These are phyloP conservation scores for Podaxis sp. DNA, from an alignment of 768 basidiomycete species.

Conservation along the genomic window DNA sequence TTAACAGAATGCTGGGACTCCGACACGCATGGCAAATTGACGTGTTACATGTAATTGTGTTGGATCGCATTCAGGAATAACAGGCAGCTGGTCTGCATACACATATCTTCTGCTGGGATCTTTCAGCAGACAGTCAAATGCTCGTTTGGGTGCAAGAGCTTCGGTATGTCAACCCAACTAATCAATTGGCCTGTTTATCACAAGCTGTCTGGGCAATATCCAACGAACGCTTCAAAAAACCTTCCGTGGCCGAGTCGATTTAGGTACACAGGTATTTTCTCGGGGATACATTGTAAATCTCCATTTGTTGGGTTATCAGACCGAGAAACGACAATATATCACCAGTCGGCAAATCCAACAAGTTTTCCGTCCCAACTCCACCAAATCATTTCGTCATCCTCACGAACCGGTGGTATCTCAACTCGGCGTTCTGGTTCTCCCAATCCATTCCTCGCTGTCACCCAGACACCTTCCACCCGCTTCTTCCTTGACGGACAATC, in stretches of 20 bases:
- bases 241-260: background rate
- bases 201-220: conserved; percentile 22
- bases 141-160: too few species aligned
- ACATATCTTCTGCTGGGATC: too few species aligned
- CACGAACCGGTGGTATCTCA: background rate
- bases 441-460: conserved; percentile 26
- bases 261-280: background rate
- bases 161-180: too few species aligned
- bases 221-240: background rate
- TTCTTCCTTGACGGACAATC: conserved; percentile 14
- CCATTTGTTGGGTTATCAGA: background rate
- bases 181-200: too few species aligned
- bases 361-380: conserved; percentile 60
- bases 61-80: too few species aligned
- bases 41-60: too few species aligned
- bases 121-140: too few species aligned
- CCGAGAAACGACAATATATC: conserved; percentile 1
- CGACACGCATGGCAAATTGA: too few species aligned
- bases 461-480: conserved; percentile 46
- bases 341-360: conserved; percentile 50
- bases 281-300: background rate
- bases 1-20: too few species aligned
- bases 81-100: too few species aligned
- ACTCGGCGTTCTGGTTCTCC: conserved; percentile 2
- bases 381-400: conserved; percentile 54